Evolutionary conservation across 1,284 basidiomycete genomes (phyloP), one percentile per base, ranked within the genome.

Genomic region (Vanrija pseudolonga): DNA sequence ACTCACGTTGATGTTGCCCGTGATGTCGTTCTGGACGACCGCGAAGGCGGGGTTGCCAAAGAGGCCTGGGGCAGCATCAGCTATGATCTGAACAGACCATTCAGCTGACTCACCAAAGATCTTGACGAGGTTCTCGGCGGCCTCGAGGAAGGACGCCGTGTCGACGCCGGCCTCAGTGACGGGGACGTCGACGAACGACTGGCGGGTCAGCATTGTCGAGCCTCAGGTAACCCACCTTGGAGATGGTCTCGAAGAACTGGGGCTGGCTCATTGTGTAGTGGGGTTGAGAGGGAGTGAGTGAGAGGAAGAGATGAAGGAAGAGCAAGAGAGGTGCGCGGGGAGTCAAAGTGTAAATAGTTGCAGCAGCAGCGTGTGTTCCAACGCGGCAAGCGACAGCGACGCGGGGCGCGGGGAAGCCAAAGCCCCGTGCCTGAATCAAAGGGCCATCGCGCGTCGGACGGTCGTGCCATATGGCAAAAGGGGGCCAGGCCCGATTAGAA

Each of bases 101-200:
- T 24, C 19, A 20, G 2, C 14, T 28, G 15, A 76, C 85, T 58
- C 66, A 95, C 93, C 89, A 73, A 98, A 97, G 65, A 99, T 80
- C 63, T 87, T 86, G 61, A 95, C 88, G 47, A 99, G 82, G 43
- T 91, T 93, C 64, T 90, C 84, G 3, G 89, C 83, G 9, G 96
- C 96, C 68, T 96, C 86, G 60, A 95, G 82, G 80, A 98, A 99
- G 43, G 82, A 80, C 42, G 83, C 74, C 4, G 96, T 98, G 73
- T 97, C 86, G 72, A 98, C 85, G 62, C 95, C 94, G 61, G 81
- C 82, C 64, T 90, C 87, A 59, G 88, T 90, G 68, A 91, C 81
- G 36, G 88, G 83, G 28, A 98, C 95, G 76, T 96, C 89, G 66
- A 85, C 85, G 72, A 91, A 97, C 22, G 89, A 92, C 91, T 95